Evolutionary conservation across 2,329 filamentous ascomycete genomes (phyloP).

Genomic region (Sodiomyces alkalinus): DNA sequence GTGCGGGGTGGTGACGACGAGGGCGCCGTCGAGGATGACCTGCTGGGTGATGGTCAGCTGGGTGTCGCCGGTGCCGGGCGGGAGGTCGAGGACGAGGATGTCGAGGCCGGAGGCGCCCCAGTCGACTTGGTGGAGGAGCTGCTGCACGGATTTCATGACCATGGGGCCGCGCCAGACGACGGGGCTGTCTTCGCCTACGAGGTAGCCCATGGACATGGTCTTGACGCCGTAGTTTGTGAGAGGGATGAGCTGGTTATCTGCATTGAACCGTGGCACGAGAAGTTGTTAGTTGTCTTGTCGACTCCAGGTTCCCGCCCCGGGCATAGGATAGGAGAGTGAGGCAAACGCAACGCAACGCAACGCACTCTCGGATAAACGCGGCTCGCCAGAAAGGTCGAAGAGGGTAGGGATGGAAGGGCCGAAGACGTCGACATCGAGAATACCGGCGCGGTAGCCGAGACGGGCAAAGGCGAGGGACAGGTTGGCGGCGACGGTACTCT

Average conservation of each 20-base stretch:
- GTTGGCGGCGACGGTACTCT: constrained; percentile 76
- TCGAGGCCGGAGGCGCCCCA: constrained; percentile 80
- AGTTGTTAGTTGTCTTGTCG: constrained; percentile 4
- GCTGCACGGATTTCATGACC: constrained; percentile 94
- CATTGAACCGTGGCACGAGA: not conserved
- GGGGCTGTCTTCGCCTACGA: constrained; percentile 64
- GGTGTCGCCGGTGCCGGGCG: constrained; percentile 88
- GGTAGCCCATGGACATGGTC: constrained; percentile 97
- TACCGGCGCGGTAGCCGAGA: constrained; percentile 66
- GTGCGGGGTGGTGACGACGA: constrained; percentile 89
- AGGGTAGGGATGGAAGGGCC: constrained; percentile 89
- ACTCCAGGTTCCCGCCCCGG: too few relatives aligned
- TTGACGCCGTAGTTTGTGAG: constrained; percentile 90
- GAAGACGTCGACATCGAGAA: constrained; percentile 93
- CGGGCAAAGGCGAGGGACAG: constrained; percentile 76
- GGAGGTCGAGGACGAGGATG: constrained; percentile 76
- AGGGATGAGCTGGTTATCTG: constrained; percentile 69
- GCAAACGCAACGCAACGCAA: constrained; percentile 7
- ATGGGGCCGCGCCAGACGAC: constrained; percentile 94
- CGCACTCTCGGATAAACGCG: constrained; percentile 57
- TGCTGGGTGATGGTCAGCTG: constrained; percentile 96
- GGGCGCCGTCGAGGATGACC: constrained; percentile 70
- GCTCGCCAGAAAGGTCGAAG: constrained; percentile 67
- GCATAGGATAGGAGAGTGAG: too few relatives aligned
- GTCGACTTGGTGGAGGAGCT: constrained; percentile 86